Base-by-base conservation (phyloP, 345 rosid genomes). In the Salix viminalis region DNA sequence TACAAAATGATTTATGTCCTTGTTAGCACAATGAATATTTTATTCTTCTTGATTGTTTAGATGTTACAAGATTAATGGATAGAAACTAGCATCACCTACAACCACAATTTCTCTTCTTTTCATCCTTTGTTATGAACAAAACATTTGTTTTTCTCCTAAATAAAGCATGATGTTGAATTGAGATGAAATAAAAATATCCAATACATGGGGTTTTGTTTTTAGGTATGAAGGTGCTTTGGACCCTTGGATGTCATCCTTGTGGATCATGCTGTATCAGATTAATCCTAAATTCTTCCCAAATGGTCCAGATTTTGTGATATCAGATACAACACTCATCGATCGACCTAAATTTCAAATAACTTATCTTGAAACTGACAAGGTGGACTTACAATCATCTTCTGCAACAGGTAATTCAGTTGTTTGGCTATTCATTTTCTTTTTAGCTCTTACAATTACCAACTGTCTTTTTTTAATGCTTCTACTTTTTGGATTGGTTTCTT, bases 141-240 rank as follows among this genome's bases (percentile, higher is more conserved):
- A 0, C 50, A 4, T 61, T 61, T 4, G 34, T 23, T 61, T 26
- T 26, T 28, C 9, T 2, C 66, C 26, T 64, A 64, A 36, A 13
- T 16, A 56, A 12, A 18, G 26, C 16, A 15, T 70, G 54, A 24
- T 68, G 7, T 2, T 46, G 18, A 61, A 23, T 21, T 67, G 72
- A 65, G 28, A 62, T 58, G 37, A 52, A 36, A 39, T 75, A 52
- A 41, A 26, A 23, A 50, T 72, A 13, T 32, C 54, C 44, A 23
- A 48, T 32, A 67, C 19, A 3, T 46, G 79, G 60, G 68, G 24
- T 64, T 80, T 36, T 11, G 41, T 64, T 70, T 36, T 58, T 79
- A 96, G 99, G 79, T 93, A 93, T 79, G 98, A 93, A 90, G 98
- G 92, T 85, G 88, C 92, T 82, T 78, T 96, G 84, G 99, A 96